Percentiles rank a stretch among this genome's conserved stretches.
These are phyloP conservation scores for Elongisporangium anandrum DNA, from an alignment of 352 stramenopile species.

Conservation along the genomic window DNA sequence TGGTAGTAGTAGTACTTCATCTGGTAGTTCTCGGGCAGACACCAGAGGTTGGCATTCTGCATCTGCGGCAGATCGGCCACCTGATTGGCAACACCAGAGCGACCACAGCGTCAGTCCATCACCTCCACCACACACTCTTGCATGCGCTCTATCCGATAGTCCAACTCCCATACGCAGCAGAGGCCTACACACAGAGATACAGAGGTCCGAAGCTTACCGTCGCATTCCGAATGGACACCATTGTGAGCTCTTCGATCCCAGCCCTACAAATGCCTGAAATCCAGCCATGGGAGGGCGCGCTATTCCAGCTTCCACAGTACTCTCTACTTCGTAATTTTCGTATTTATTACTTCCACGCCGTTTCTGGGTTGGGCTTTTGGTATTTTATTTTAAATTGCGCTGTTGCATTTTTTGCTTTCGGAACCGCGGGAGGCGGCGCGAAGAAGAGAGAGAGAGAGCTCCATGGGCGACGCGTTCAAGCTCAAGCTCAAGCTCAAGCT, in stretches of 20 bases:
- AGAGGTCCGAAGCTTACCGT: slow-evolving; percentile 42
- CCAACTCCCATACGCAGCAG: background rate
- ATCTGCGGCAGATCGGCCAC: slow-evolving; percentile 97
- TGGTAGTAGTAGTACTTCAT: slow-evolving; percentile 99
- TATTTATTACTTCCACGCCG: background rate
- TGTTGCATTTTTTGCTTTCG: background rate
- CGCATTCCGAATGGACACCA: slow-evolving; percentile 96
- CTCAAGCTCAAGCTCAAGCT: slow-evolving; percentile 72
- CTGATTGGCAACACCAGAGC: slow-evolving; percentile 22
- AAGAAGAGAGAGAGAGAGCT: slow-evolving; percentile 2
- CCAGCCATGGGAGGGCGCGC: too few species aligned
- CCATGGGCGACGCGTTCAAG: slow-evolving; percentile 55
- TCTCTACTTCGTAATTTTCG: too few species aligned
- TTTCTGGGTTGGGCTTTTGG: background rate
- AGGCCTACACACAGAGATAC: background rate
- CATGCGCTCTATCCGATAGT: background rate
- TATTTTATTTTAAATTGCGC: slow-evolving; percentile 4
- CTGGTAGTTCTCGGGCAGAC: slow-evolving; percentile 99
- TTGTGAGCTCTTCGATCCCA: slow-evolving; percentile 23
- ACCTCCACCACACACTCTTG: background rate
- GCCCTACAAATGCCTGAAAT: slow-evolving; percentile 3
- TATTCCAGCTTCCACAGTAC: too few species aligned
- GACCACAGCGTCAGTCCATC: slow-evolving; percentile 3
- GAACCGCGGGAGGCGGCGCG: background rate
- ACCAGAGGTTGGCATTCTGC: slow-evolving; percentile 99